Conservation (phyloP, 2,329 filamentous ascomycete species). For the Fusarium citri region DNA sequence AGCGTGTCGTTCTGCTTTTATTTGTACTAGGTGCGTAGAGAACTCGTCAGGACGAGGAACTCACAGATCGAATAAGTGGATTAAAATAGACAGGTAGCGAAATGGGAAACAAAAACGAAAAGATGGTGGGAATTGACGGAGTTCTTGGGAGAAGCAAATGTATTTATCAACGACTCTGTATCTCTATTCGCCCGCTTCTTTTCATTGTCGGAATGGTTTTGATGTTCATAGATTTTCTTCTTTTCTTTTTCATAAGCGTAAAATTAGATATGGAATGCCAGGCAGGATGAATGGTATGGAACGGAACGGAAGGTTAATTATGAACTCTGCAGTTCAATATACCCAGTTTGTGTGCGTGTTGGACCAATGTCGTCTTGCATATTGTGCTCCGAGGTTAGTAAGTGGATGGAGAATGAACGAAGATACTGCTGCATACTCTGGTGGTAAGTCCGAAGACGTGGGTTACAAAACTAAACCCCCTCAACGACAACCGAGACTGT, state of each 20-base stretch:
- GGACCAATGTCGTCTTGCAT: not conserved
- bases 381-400: not conserved
- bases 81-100: constrained; percentile 36
- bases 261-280: constrained; percentile 30
- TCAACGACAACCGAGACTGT: not conserved
- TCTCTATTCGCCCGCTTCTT: constrained; percentile 7
- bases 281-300: not conserved
- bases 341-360: constrained; percentile 2
- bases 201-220: not conserved
- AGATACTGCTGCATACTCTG: not conserved
- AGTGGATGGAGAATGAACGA: not conserved
- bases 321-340: constrained; percentile 8
- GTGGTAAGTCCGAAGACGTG: not conserved
- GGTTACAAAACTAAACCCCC: not conserved
- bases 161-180: constrained; percentile 27
- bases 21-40: constrained; percentile 19
- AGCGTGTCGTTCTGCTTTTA: constrained; percentile 24
- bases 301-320: constrained; percentile 2
- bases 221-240: constrained; percentile 25
- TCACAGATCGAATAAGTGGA: constrained; percentile 15
- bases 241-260: constrained; percentile 14
- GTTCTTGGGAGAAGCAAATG: constrained; percentile 17
- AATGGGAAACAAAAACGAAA: constrained; percentile 22
- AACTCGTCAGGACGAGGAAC: constrained; percentile 26
- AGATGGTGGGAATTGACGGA: constrained; percentile 21